A percentile compares a stretch with the other conserved stretches of the same genome.
Evolutionary conservation across 768 basidiomycete species (phyloP).

Genomic region (Boletus vinaceobasis): DNA sequence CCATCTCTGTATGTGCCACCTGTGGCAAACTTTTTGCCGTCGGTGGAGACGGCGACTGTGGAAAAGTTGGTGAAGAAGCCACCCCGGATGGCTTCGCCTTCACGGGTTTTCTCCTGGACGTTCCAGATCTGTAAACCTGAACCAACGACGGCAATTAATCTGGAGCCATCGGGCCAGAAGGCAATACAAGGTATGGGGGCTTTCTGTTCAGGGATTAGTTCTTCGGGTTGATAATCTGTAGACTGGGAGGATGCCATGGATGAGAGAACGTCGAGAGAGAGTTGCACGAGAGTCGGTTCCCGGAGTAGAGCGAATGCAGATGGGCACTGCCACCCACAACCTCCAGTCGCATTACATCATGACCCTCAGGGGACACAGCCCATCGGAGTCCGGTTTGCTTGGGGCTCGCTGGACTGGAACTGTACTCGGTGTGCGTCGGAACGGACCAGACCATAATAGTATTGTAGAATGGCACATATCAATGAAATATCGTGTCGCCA

Average conservation of each 20-base stretch:
- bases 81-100: conserved; percentile 19
- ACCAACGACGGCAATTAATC: conserved; percentile 24
- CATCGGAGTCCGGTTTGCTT: too few relatives aligned
- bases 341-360: conserved; percentile 9
- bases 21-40: conserved; percentile 24
- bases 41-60: conserved; percentile 23
- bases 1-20: conserved; percentile 24
- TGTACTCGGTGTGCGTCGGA: too few relatives aligned
- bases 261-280: conserved; percentile 4
- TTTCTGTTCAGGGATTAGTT: conserved; percentile 19
- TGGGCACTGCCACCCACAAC: conserved; percentile 13
- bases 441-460: too few relatives aligned
- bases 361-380: too few relatives aligned
- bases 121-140: conserved; percentile 27
- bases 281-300: conserved; percentile 1
- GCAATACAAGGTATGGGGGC: conserved; percentile 16
- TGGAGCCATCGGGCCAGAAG: conserved; percentile 26
- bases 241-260: conserved; percentile 13
- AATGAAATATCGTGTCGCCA: too few relatives aligned
- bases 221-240: conserved; percentile 7
- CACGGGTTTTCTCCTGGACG: conserved; percentile 17
- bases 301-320: conserved; percentile 1
- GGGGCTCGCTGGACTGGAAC: too few relatives aligned
- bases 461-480: too few relatives aligned
- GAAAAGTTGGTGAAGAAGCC: conserved; percentile 27